Base-by-base conservation (phyloP, 495 filamentous ascomycete species). In the Apodospora peruviana region DNA sequence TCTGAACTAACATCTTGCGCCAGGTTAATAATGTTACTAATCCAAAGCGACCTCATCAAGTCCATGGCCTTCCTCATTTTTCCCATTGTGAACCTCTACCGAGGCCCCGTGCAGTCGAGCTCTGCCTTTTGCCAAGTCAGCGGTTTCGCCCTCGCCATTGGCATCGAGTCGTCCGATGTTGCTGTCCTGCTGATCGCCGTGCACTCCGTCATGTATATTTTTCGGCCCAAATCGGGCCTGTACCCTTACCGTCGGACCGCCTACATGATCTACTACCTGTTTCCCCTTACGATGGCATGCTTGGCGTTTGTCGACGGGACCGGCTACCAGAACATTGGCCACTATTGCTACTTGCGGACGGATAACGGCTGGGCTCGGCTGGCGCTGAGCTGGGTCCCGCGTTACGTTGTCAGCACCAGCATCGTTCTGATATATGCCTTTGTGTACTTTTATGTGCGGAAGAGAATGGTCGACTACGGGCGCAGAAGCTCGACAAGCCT, bases 11-110 rank as follows among this genome's bases (percentile, higher is more conserved):
- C 52, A 45, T 23, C 21, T 12, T 25, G 40, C 9, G 22, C 10
- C 48, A 87, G 84, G 47, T 69, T 87, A 45, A 86, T 87, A 49
- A 79, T 87, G 76, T 59, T 89, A 43, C 65, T 87, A 20, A 80
- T 90, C 42, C 75, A 77, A 54, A 83, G 82, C 51, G 83, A 87
- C 56, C 72, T 84, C 60, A 77, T 83, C 58, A 87, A 85, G 61
- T 74, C 81, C 10, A 52, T 80, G 3, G 86, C 80, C 77, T 80
- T 81, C 46, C 67, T 85, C 45, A 66, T 87, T 45, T 82, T 78
- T 53, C 75, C 86, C 5, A 62, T 81, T 11, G 73, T 77, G 21
- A 72, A 57, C 42, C 67, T 77, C 1, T 67, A 77, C 34, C 60
- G 47, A 16, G 77, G 76, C 8, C 59, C 66, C 0, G 62, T 84